These are phyloP conservation scores for Papilionanthe hybrid DNA, from an alignment of 116 monocot species.

Conservation along the genomic window DNA sequence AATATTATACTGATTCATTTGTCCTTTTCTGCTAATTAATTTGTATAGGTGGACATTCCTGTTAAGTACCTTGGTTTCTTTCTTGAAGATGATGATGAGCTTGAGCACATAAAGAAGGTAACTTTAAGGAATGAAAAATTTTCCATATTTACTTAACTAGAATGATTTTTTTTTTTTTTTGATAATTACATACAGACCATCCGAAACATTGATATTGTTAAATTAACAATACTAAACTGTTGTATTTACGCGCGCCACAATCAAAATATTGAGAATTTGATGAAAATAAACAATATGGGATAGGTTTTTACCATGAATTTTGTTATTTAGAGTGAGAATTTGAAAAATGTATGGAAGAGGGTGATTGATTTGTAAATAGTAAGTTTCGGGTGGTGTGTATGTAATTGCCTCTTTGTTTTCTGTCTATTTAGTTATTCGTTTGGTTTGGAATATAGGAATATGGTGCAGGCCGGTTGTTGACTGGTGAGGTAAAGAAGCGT, in stretches of 20 bases:
- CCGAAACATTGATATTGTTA: too few relatives aligned
- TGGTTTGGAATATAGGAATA: slow-evolving; percentile 58
- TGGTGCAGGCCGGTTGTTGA: slow-evolving; percentile 74
- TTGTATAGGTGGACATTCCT: slow-evolving; percentile 78
- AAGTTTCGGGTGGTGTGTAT: too few relatives aligned
- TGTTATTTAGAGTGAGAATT: too few relatives aligned
- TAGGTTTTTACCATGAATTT: too few relatives aligned
- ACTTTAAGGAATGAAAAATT: neutral
- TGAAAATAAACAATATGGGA: too few relatives aligned
- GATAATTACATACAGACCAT: too few relatives aligned
- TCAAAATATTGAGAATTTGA: too few relatives aligned
- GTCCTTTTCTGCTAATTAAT: neutral
- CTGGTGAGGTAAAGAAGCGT: slow-evolving; percentile 78
- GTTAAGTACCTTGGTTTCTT: slow-evolving; percentile 93
- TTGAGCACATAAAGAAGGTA: slow-evolving; percentile 85
- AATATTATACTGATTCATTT: neutral
- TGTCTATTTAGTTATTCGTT: neutral
- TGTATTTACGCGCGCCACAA: too few relatives aligned
- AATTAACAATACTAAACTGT: too few relatives aligned
- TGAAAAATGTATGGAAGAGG: too few relatives aligned
- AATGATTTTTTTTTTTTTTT: neutral
- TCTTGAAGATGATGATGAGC: slow-evolving; percentile 88
- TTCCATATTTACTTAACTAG: neutral
- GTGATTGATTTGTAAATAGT: too few relatives aligned
- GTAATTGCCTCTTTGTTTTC: too few relatives aligned